Conservation (phyloP, 345 rosid genomes). For the Citrus maxima region DNA sequence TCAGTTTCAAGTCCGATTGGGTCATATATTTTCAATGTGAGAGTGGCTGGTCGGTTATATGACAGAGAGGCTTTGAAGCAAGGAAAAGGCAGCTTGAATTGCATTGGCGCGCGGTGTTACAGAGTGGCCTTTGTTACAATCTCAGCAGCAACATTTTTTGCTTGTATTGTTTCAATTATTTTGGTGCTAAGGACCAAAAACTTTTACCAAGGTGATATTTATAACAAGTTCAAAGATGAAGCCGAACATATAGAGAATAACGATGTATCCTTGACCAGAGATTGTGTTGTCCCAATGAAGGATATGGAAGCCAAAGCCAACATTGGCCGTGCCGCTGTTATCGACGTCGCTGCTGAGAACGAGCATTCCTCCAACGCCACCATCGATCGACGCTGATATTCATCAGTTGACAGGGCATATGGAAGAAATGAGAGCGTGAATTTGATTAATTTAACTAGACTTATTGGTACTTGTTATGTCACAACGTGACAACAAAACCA, state of each 20-base stretch:
- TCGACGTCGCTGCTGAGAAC: not conserved
- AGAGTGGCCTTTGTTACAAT: conserved; percentile 37
- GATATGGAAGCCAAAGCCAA: not conserved
- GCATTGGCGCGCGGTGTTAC: conserved; percentile 43
- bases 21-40: conserved; percentile 42
- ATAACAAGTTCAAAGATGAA: conserved; percentile 41
- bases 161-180: conserved; percentile 18
- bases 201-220: conserved; percentile 50
- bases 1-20: conserved; percentile 49
- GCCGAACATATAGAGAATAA: not conserved
- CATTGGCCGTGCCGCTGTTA: not conserved
- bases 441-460: too few species aligned
- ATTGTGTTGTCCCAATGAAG: not conserved
- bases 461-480: too few species aligned
- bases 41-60: conserved; percentile 47
- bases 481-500: too few species aligned
- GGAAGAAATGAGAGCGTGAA: too few species aligned
- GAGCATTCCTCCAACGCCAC: not conserved
- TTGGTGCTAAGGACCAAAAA: conserved; percentile 42
- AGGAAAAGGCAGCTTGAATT: conserved; percentile 26
- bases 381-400: too few species aligned
- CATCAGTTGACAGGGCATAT: too few species aligned
- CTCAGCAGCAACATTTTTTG: conserved; percentile 37
- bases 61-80: conserved; percentile 47
- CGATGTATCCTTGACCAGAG: too few species aligned